A percentile compares a stretch with the other conserved stretches of the same genome.
Conservation (phyloP, 2,329 filamentous ascomycete genomes). For the Metarhizium robertsii region DNA sequence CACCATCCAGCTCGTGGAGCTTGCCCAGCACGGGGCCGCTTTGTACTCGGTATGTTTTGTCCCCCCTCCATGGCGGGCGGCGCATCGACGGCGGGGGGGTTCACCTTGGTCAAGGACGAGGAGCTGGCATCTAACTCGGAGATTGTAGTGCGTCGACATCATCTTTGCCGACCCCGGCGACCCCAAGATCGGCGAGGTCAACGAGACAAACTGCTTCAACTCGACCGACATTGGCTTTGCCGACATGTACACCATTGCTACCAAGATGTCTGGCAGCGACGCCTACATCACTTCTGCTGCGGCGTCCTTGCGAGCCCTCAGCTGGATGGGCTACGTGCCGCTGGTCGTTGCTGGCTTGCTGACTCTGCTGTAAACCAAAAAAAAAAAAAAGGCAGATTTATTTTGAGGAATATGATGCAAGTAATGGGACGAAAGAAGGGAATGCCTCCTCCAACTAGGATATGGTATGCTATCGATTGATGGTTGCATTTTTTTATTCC, state of each 20-base stretch:
- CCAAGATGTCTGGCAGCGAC: slow-evolving; percentile 29
- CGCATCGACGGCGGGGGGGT: neutral
- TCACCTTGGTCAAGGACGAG: neutral
- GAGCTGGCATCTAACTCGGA: neutral
- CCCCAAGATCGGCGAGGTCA: slow-evolving; percentile 57
- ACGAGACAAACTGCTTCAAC: slow-evolving; percentile 81
- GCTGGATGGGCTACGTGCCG: slow-evolving; percentile 32
- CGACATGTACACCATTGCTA: slow-evolving; percentile 62
- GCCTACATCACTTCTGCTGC: slow-evolving; percentile 21
- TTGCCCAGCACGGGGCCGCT: slow-evolving; percentile 72
- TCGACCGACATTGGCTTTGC: slow-evolving; percentile 68
- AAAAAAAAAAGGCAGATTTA: neutral
- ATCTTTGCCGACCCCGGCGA: slow-evolving; percentile 77
- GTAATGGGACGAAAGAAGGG: slow-evolving; percentile 1
- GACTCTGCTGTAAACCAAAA: slow-evolving; percentile 24
- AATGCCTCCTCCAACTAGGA: neutral
- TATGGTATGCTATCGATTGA: neutral
- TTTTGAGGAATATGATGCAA: neutral
- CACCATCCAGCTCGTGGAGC: slow-evolving; percentile 81
- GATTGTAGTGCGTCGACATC: slow-evolving; percentile 77
- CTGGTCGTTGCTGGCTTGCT: slow-evolving; percentile 28
- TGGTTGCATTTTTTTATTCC: neutral
- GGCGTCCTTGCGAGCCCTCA: slow-evolving; percentile 10
- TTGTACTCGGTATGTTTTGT: slow-evolving; percentile 61
- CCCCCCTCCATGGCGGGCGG: neutral